Evolutionary conservation across 148 eudicot species (phyloP), one percentile per base, ranked within the genome.

Genomic region (Polygonum aviculare): DNA sequence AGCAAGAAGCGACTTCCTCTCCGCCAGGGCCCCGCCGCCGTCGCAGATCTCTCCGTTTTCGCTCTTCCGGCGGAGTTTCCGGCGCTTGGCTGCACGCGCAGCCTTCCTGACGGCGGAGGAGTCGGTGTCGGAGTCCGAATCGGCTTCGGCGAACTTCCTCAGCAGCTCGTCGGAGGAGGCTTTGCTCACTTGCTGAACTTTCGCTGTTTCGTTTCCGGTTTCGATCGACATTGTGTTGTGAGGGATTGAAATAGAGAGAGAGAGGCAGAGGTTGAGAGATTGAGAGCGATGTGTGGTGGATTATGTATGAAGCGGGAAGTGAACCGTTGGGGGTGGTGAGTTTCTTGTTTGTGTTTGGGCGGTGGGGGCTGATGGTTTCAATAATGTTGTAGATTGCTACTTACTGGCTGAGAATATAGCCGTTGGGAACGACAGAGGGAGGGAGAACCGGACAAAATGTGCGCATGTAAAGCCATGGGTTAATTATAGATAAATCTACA

Each of bases 131-230:
- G 83, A 69, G 16, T 78, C 86, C 4, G 89, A 86, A 63, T 78
- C 91, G 40, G 83, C 59, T 44, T 81, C 89, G 0, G 97, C 95
- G 74, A 93, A 93, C 55, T 93, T 93, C 19, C 83, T 82, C 38
- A 93, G 89, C 26, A 93, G 88, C 79, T 86, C 78, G 69, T 93
- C 98, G 1, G 98, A 90, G 39, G 93, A 89, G 0, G 89, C 88
- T 77, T 93, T 93, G 1, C 90, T 86, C n/a, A 90, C 85, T 31
- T 85, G 93, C 80, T 93, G 98, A 0, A 90, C 84, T 63, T 33
- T 84, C 22, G 84, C 82, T 10, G 77, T 62, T 74, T 77, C 50
- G n/a, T 21, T 39, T 14, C 33, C 50, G 1, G 26, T 9, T 72
- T 19, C 54, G 35, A 44, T 72, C 72, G 72, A 77, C 79, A 78